These are phyloP conservation scores for Teratosphaeria viscida DNA, from an alignment of 2,329 filamentous ascomycete genomes.

Conservation along the genomic window DNA sequence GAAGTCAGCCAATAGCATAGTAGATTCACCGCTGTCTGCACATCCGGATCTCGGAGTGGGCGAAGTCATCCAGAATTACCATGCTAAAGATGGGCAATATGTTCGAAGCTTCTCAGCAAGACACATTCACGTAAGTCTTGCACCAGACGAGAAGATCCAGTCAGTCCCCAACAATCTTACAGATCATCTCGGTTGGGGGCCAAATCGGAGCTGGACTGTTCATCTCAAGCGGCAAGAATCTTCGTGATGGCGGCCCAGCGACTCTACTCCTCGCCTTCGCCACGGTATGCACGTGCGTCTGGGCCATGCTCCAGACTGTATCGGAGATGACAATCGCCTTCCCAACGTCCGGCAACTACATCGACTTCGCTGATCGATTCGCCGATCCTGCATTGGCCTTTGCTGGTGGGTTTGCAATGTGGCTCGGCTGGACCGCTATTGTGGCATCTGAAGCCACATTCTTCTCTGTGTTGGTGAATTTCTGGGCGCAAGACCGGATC, in stretches of 20 bases:
- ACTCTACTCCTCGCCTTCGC: slow-evolving; percentile 26
- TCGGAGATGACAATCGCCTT: slow-evolving; percentile 30
- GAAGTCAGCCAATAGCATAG: not conserved
- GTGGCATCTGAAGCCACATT: slow-evolving; percentile 31
- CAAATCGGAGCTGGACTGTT: slow-evolving; percentile 43
- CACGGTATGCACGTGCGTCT: slow-evolving; percentile 22
- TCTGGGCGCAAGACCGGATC: slow-evolving; percentile 25
- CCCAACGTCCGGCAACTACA: slow-evolving; percentile 28
- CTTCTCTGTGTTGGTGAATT: slow-evolving; percentile 23
- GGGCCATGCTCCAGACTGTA: slow-evolving; percentile 24
- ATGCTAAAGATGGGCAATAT: slow-evolving; percentile 6
- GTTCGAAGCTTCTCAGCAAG: slow-evolving; percentile 5
- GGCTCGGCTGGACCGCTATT: slow-evolving; percentile 18
- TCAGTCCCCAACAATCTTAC: slow-evolving; percentile 1
- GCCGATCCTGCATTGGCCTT: slow-evolving; percentile 31
- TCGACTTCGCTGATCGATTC: slow-evolving; percentile 30
- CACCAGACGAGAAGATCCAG: not conserved
- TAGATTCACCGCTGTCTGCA: not conserved
- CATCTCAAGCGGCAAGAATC: slow-evolving; percentile 37
- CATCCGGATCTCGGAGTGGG: not conserved
- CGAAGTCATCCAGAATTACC: not conserved
- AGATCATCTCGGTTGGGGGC: slow-evolving; percentile 20
- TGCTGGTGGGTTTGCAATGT: slow-evolving; percentile 28
- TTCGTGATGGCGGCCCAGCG: slow-evolving; percentile 39
- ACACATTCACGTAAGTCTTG: slow-evolving; percentile 7